A percentile compares a stretch with the other conserved stretches of the same genome.
Evolutionary conservation across 148 eudicot genomes (phyloP).

Genomic region (Gaultheria prostrata): DNA sequence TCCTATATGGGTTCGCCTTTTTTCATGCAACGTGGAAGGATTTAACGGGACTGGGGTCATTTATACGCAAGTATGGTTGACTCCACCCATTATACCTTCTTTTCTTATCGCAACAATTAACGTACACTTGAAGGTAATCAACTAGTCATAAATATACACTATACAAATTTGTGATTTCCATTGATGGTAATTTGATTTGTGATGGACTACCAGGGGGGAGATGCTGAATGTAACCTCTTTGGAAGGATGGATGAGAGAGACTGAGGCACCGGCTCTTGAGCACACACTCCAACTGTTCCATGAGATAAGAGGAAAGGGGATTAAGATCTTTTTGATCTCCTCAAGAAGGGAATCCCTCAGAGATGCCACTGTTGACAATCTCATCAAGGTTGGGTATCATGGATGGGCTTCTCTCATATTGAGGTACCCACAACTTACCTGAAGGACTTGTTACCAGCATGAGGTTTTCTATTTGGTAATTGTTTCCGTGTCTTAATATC

Average conservation of each 20-base stretch:
- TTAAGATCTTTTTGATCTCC: constrained; percentile 43
- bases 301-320: constrained; percentile 35
- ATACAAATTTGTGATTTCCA: too few species aligned
- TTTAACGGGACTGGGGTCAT: too few species aligned
- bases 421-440: constrained; percentile 28
- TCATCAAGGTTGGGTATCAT: constrained; percentile 47
- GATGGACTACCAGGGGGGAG: constrained; percentile 31
- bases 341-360: constrained; percentile 49
- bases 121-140: too few species aligned
- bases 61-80: too few species aligned
- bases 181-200: not conserved
- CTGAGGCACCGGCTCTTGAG: constrained; percentile 45
- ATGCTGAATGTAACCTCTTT: constrained; percentile 37
- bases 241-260: constrained; percentile 46
- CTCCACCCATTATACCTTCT: too few species aligned
- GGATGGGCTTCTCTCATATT: constrained; percentile 48
- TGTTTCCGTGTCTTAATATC: not conserved
- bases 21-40: too few species aligned
- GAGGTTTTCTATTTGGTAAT: not conserved
- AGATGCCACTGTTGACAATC: constrained; percentile 49
- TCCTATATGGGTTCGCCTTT: too few species aligned
- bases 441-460: not conserved
- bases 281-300: constrained; percentile 35
- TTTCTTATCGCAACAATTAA: too few species aligned
- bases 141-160: too few species aligned